A percentile compares a stretch with the other conserved stretches of the same genome.
These are phyloP conservation scores for Ustilaginoidea virens DNA, from an alignment of 2,329 filamentous ascomycete species.

Conservation along the genomic window DNA sequence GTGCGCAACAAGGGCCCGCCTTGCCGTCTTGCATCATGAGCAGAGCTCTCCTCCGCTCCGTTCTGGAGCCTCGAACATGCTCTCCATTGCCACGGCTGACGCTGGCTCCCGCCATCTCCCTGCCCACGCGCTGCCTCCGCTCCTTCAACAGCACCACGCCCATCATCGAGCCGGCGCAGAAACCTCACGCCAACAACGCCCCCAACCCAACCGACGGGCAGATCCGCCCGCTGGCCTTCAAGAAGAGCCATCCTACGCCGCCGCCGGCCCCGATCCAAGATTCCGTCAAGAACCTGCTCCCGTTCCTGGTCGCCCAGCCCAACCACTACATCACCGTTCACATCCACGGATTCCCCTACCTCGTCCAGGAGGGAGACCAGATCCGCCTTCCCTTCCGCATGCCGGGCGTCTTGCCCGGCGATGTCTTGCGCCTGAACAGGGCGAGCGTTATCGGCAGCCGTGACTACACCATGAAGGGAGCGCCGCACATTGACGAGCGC, in stretches of 20 bases:
- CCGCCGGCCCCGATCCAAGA: conserved; percentile 30
- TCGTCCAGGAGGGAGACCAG: conserved; percentile 60
- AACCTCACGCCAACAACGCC: conserved; percentile 20
- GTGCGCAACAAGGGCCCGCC: not conserved
- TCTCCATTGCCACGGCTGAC: conserved; percentile 8
- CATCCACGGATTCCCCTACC: conserved; percentile 67
- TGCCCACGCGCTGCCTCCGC: conserved; percentile 16
- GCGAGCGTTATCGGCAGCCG: conserved; percentile 70
- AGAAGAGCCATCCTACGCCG: conserved; percentile 21
- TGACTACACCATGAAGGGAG: conserved; percentile 77
- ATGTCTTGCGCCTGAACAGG: conserved; percentile 75
- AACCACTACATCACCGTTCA: conserved; percentile 66
- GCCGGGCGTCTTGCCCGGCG: conserved; percentile 61
- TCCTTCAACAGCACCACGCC: conserved; percentile 33
- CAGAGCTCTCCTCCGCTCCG: conserved; percentile 46
- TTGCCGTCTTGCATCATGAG: conserved; percentile 29
- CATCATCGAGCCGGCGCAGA: conserved; percentile 26
- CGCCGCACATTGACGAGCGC: conserved; percentile 67
- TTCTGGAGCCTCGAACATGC: conserved; percentile 41
- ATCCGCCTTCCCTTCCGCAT: conserved; percentile 69
- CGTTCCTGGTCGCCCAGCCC: conserved; percentile 56
- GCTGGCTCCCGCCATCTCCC: conserved; percentile 11
- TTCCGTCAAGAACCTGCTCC: conserved; percentile 46
- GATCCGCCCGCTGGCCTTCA: conserved; percentile 20
- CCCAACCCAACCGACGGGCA: conserved; percentile 19